Evolutionary conservation across 2,329 filamentous ascomycete genomes (phyloP), one percentile per base, ranked within the genome.

Genomic region (Aspergillus sojae): DNA sequence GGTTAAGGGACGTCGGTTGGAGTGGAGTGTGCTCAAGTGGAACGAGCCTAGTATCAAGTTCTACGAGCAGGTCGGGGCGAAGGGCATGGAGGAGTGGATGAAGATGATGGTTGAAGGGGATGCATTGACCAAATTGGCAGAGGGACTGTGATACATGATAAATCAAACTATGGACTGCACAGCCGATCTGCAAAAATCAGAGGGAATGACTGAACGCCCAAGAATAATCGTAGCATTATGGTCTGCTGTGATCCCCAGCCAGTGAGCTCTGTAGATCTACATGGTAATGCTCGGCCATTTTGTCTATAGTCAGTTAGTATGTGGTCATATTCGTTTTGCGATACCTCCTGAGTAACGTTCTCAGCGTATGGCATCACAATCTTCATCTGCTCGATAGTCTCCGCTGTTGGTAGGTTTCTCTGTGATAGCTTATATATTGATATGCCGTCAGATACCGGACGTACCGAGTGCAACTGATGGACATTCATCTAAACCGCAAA

Each of bases 1-100:
- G 59, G 89, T 94, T 67, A 83, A 86, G 3, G 93, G 93, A 1
- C 88, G 85, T 9, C 84, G 94, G 63, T 80, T 98, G 61, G 94
- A 98, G 74, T 98, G 94, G 94, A 89, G 85, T 68, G 95, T 97
- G 66, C 79, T 97, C 71, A 94, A 92, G 64, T 97, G 93, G 93
- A 98, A 98, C 74, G 87, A 92, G 82, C 91, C 92, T 9, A 94
- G 91, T 76, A 91, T 98, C 80, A 84, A 89, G 70, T 97, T 98
- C 74, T 98, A 98, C 72, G 78, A 84, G 68, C 72, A 74, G 60
- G 70, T 83, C 53, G 81, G 81, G 16, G 82, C 81, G 2, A 75
- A 68, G 64, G 71, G 70, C 53, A 81, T 81, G 79, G 77, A 81
- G 43, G 82, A 83, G 68, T 83, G 82, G 82, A 73, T 79, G 67